Base-by-base conservation (phyloP, 805 yeast species). In the Candida coleopterorum region DNA sequence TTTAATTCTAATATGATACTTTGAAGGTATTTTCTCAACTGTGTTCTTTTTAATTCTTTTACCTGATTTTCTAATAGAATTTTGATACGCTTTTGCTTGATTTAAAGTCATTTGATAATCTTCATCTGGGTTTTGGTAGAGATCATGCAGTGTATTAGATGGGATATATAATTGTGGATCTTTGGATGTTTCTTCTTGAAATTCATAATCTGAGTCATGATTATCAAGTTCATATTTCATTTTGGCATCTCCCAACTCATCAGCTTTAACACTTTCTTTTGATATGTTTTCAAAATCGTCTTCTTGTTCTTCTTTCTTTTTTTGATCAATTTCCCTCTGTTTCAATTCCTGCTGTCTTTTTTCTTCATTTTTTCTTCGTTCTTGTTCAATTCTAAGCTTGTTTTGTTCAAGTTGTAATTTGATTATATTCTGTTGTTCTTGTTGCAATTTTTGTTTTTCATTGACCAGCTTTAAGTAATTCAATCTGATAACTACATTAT, bases 51-150 rank as follows among this genome's bases (percentile, higher is more conserved):
- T 45, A 5, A 24, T 14, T 26, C 46, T 28, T 22, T 38, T 42
- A 14, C 43, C 52, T 29, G 60, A 53, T n/a, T 55, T 48, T 34
- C 53, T 53, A 29, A 67, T 55, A 14, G 58, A 41, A 33, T 58
- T 55, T 33, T 60, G 65, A 44, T 67, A 67, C 14, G 50, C 49
- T 39, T 60, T 59, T 2, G 66, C 69, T 42, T 67, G 71, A 12
- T 52, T 36, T 4, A 60, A 46, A 1, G 70, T 62, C 56, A 67
- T 47, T 16, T 62, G 57, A 45, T 67, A 67, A 42, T 67, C 72
- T 25, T 56, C 61, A 12, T 64, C 70, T 3, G 70, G 70, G 40
- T 66, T 67, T 16, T 65, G 68, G 38, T 64, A 67, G 2, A 40
- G 34, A 2, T 37, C 9, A 7, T 32, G 20, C 2, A 37, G 18